Conservation (phyloP, 257 asterid genomes). For the Capsicum baccatum region DNA sequence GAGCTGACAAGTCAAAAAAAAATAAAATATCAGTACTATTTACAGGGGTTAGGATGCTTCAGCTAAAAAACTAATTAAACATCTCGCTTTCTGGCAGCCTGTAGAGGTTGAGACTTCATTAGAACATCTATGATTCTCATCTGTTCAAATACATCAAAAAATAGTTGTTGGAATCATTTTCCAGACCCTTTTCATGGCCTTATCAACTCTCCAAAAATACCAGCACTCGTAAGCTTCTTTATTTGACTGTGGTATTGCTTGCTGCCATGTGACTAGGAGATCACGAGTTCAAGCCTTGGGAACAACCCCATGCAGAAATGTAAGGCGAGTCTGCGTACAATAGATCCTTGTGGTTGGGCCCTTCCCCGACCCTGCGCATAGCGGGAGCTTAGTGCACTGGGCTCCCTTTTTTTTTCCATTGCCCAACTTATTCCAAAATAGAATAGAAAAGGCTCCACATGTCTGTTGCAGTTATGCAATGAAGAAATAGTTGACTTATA, state of each 20-base stretch:
- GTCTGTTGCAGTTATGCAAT: conserved; percentile 18
- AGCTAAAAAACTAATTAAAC: not conserved
- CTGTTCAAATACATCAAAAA: not conserved
- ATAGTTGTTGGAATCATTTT: conserved; percentile 4
- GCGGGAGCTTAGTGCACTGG: too few species aligned
- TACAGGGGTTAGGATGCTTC: conserved; percentile 6
- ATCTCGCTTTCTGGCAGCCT: not conserved
- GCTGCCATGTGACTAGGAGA: too few species aligned
- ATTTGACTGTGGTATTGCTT: not conserved
- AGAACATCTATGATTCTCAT: not conserved
- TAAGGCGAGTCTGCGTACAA: too few species aligned
- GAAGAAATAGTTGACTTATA: not conserved
- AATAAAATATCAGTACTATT: not conserved
- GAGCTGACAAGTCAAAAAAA: not conserved
- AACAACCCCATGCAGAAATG: too few species aligned
- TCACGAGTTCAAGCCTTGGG: too few species aligned
- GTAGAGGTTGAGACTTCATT: not conserved
- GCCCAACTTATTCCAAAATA: not conserved
- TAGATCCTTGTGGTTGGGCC: too few species aligned
- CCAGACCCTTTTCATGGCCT: not conserved
- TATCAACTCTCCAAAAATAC: conserved; percentile 20
- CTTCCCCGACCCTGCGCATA: too few species aligned
- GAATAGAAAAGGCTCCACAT: conserved; percentile 6
- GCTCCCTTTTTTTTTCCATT: too few species aligned
- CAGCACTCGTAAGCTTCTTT: not conserved